Evolutionary conservation across 2,329 filamentous ascomycete genomes (phyloP).

Genomic region (Trichoderma lentiforme): DNA sequence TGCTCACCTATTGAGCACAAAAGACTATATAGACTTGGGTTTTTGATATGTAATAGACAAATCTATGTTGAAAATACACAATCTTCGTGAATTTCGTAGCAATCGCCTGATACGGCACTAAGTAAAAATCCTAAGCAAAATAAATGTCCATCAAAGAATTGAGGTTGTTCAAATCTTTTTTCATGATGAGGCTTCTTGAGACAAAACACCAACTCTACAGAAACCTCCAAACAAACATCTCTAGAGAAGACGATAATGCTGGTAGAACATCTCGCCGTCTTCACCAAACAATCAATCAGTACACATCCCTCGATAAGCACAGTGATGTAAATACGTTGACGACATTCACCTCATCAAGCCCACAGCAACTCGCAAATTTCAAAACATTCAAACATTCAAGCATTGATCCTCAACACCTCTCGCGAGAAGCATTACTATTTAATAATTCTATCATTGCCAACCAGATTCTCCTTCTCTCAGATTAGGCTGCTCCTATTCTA

Average conservation of each 20-base stretch:
- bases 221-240: not conserved
- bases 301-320: not conserved
- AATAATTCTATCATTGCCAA: conserved; percentile 6
- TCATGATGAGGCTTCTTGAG: not conserved
- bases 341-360: not conserved
- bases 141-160: not conserved
- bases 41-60: not conserved
- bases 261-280: not conserved
- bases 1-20: not conserved
- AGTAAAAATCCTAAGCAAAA: too few species aligned
- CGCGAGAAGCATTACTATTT: not conserved
- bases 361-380: not conserved
- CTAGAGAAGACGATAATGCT: not conserved
- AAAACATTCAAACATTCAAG: not conserved
- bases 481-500: conserved; percentile 25
- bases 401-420: not conserved
- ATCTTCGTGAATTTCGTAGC: not conserved
- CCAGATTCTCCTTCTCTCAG: conserved; percentile 22
- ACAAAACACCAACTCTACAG: not conserved
- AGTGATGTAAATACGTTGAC: not conserved
- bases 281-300: not conserved
- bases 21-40: not conserved
- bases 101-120: not conserved
- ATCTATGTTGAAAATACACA: too few species aligned
- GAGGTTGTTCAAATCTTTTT: not conserved